Evolutionary conservation across 208 protist genomes (phyloP).

Genomic region (Trypanosoma scelopori): DNA sequence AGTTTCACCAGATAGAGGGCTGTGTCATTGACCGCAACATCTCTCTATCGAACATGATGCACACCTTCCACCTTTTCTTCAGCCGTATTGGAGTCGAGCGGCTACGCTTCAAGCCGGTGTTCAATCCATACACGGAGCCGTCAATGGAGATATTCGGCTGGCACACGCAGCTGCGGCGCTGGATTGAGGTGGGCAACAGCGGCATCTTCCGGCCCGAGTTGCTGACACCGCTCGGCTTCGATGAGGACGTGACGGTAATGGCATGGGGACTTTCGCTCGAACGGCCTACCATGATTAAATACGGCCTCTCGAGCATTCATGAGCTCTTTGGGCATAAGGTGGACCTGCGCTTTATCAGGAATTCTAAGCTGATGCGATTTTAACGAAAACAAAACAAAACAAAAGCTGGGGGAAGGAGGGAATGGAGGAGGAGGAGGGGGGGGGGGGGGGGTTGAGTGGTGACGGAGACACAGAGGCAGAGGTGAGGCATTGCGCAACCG

Average conservation of each 20-base stretch:
- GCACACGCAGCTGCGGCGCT: constrained; percentile 95
- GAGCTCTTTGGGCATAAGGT: constrained; percentile 98
- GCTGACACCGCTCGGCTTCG: constrained; percentile 98
- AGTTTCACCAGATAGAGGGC: constrained; percentile 99
- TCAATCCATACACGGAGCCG: constrained; percentile 99
- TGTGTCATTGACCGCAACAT: constrained; percentile 98
- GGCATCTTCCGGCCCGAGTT: constrained; percentile 99
- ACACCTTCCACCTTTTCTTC: constrained; percentile 98
- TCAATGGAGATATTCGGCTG: constrained; percentile 99
- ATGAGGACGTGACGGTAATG: constrained; percentile 96
- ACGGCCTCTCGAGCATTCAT: constrained; percentile 98
- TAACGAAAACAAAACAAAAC: constrained; percentile 28
- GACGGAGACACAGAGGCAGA: no score
- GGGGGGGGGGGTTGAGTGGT: no score
- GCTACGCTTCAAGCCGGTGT: constrained; percentile 99
- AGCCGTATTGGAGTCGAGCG: constrained; percentile 94
- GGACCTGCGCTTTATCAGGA: constrained; percentile 86
- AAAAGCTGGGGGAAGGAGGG: neutral
- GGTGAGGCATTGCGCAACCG: no score
- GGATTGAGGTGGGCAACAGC: constrained; percentile 99
- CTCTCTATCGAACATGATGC: constrained; percentile 98
- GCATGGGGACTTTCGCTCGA: constrained; percentile 99
- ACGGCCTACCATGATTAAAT: constrained; percentile 99
- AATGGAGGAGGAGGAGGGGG: no score
- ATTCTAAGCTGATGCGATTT: constrained; percentile 84